phyloP scores from a whole-genome alignment of 1,284 basidiomycete species.

The Salmacisia buchloeana region DNA sequence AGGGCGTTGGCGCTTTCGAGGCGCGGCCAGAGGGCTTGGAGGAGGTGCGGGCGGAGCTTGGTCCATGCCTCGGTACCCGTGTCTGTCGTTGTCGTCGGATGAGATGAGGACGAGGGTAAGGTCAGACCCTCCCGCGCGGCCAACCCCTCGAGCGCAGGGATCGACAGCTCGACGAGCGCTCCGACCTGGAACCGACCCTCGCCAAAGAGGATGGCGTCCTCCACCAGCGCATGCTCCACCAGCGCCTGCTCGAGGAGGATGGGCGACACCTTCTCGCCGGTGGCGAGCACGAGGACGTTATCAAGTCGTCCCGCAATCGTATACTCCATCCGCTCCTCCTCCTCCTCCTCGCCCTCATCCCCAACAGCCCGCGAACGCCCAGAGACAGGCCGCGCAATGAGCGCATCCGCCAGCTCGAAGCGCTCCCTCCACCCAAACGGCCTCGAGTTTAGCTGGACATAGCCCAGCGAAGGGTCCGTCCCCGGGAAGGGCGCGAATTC shows the following conservation, averaged over 20 bases:
- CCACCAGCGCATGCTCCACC: slow-evolving; percentile 54
- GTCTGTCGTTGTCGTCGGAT: neutral
- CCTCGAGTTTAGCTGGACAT: neutral
- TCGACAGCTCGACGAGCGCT: slow-evolving; percentile 58
- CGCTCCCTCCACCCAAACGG: neutral
- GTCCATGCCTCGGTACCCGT: neutral
- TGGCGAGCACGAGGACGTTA: neutral
- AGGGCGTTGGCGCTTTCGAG: neutral
- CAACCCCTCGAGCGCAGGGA: slow-evolving; percentile 49
- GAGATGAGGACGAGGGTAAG: too few species aligned
- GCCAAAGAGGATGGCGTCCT: slow-evolving; percentile 60
- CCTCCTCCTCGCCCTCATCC: neutral
- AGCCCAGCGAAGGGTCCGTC: neutral
- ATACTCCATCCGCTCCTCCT: neutral
- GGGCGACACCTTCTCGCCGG: neutral
- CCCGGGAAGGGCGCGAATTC: neutral
- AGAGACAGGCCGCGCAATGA: neutral
- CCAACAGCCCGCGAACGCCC: too few species aligned
- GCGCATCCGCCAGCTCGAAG: neutral
- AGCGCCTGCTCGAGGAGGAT: neutral
- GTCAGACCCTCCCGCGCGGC: too few species aligned
- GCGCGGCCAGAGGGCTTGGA: neutral
- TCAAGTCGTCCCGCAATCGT: neutral
- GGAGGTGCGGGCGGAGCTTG: neutral
- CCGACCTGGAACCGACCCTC: slow-evolving; percentile 57